Base-by-base conservation (phyloP, 2,329 filamentous ascomycete genomes). In the Colletotrichum kahawae region DNA sequence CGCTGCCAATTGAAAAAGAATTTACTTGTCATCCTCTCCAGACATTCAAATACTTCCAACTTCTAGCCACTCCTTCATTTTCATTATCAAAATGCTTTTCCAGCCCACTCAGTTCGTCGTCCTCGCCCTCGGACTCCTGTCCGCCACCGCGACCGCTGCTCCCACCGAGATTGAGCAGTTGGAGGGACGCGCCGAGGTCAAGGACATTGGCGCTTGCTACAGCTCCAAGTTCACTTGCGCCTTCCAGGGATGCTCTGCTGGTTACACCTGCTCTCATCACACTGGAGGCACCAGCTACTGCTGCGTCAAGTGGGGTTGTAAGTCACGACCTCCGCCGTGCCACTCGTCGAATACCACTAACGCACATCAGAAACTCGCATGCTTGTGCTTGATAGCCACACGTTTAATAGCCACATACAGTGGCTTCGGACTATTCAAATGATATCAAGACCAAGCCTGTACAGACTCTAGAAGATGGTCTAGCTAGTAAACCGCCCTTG, bases 251-350 rank as follows among this genome's bases (percentile, higher is more conserved):
- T 69, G 67, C 31, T 9, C 62, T 34, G 54, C 34, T 18, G 67
- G 54, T 6, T 69, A 38, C 48, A 31, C 21, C 3, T 68, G 65
- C 33, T 36, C 31, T 27, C 31, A 68, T 51, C 48, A 59, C 51
- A 57, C 31, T 7, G 65, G 65, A 5, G 65, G 51, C 5, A 59
- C 31, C 5, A 24, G 7, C 65, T 68, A 36, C 33, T 68, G 65
- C 65, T 68, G 65, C 33, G 65, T 68, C 65, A 68, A 59, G 65
- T 68, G 65, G 65, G 43, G 43, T 48, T 68, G 65, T 68, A 21
- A 68, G 65, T 43, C 16, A 13, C 12, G 88, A 7, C 43, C 1
- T 21, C n/a, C 0, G 43, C 43, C 6, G n/a, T 48, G 6, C 43
- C 21, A 4, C 43, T 21, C n/a, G 43, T 21, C 6, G n/a, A 48